These are phyloP conservation scores for Solanum bulbocastanum DNA, from an alignment of 257 asterid genomes.

Conservation along the genomic window DNA sequence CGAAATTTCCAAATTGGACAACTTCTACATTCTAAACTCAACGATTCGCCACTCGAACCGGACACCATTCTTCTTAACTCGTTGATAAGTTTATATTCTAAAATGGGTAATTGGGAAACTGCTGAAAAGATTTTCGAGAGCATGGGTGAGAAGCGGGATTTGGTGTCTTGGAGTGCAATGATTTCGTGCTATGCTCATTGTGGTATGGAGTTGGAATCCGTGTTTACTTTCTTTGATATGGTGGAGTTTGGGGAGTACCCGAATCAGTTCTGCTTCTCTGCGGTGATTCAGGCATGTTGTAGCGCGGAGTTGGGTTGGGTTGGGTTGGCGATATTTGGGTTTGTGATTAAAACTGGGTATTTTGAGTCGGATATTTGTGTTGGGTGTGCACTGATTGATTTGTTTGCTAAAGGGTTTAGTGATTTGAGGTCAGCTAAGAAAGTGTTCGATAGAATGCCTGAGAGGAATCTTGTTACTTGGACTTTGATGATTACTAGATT, in stretches of 20 bases:
- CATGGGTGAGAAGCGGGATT: slow-evolving; percentile 54
- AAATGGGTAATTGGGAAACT: slow-evolving; percentile 54
- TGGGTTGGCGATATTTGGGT: slow-evolving; percentile 63
- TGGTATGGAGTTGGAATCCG: slow-evolving; percentile 36
- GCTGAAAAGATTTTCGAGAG: slow-evolving; percentile 45
- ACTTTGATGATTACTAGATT: slow-evolving; percentile 78
- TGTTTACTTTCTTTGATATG: slow-evolving; percentile 51
- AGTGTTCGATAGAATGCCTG: slow-evolving; percentile 75
- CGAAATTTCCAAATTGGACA: slow-evolving; percentile 51
- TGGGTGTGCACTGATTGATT: slow-evolving; percentile 78
- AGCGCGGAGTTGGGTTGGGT: slow-evolving; percentile 26
- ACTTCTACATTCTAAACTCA: slow-evolving; percentile 43
- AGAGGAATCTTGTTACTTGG: slow-evolving; percentile 69
- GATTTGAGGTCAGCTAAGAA: slow-evolving; percentile 52
- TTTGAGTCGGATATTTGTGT: slow-evolving; percentile 73
- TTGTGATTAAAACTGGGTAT: slow-evolving; percentile 59
- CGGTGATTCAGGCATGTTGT: slow-evolving; percentile 64
- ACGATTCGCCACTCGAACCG: slow-evolving; percentile 31
- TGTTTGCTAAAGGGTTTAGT: slow-evolving; percentile 54
- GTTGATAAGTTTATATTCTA: slow-evolving; percentile 70
- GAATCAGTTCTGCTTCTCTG: slow-evolving; percentile 74
- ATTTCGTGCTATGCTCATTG: slow-evolving; percentile 66
- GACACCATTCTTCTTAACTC: slow-evolving; percentile 65
- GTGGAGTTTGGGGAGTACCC: slow-evolving; percentile 57
- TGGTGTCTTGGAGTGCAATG: slow-evolving; percentile 94